Percentiles rank a stretch among this genome's conserved stretches.
phyloP scores from a whole-genome alignment of 345 rosid genomes.

The Mallotus nudiflorus region DNA sequence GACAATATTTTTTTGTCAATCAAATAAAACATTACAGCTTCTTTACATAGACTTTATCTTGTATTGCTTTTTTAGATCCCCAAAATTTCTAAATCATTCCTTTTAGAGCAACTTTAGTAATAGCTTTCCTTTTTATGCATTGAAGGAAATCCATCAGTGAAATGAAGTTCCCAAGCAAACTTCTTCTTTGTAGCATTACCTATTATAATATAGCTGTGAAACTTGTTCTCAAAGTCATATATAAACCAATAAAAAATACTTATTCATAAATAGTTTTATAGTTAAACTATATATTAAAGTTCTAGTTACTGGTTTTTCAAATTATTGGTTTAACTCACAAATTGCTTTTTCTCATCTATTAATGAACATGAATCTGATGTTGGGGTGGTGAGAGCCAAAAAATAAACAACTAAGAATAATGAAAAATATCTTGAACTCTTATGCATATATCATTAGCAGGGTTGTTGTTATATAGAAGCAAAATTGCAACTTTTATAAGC shows the following conservation, averaged over 20 bases:
- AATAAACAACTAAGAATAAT: too few relatives aligned
- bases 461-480: too few relatives aligned
- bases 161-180: not conserved
- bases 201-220: not conserved
- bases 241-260: not conserved
- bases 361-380: slow-evolving; percentile 2
- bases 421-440: too few relatives aligned
- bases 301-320: too few relatives aligned
- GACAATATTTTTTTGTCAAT: too few relatives aligned
- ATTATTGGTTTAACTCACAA: not conserved
- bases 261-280: too few relatives aligned
- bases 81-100: not conserved
- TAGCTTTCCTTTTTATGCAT: not conserved
- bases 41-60: not conserved
- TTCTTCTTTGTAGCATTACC: not conserved
- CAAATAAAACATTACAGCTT: too few relatives aligned
- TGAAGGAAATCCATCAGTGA: not conserved
- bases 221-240: not conserved
- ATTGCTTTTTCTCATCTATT: not conserved
- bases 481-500: too few relatives aligned
- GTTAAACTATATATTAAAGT: too few relatives aligned
- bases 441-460: too few relatives aligned
- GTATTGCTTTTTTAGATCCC: not conserved
- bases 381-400: too few relatives aligned
- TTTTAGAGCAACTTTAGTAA: not conserved